A percentile compares a stretch with the other conserved stretches of the same genome.
These are phyloP conservation scores for Trametopsis cervina DNA, from an alignment of 768 basidiomycete species.

Conservation along the genomic window DNA sequence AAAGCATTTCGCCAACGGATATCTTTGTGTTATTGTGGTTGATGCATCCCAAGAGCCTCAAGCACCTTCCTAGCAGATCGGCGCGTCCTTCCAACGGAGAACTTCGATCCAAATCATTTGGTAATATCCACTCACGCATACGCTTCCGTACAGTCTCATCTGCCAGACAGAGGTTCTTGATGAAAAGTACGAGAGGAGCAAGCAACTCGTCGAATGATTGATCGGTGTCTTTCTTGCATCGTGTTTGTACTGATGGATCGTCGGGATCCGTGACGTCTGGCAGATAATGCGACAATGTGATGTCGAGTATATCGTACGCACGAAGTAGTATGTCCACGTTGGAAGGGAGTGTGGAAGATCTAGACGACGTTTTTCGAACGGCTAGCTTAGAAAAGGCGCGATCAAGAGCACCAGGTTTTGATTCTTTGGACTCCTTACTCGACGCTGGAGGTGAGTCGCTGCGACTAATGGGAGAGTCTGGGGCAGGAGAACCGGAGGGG, in stretches of 20 bases:
- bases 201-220: constrained; percentile 70
- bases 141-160: constrained; percentile 50
- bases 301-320: constrained; percentile 62
- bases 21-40: constrained; percentile 70
- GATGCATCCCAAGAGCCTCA: constrained; percentile 70
- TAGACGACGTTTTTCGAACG: constrained; percentile 35
- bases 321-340: constrained; percentile 50
- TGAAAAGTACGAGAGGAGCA: constrained; percentile 67
- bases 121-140: constrained; percentile 65
- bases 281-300: constrained; percentile 53
- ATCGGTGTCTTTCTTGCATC: constrained; percentile 42
- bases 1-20: constrained; percentile 83
- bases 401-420: constrained; percentile 35
- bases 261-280: constrained; percentile 61
- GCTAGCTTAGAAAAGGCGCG: constrained; percentile 50
- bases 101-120: constrained; percentile 74
- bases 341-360: constrained; percentile 34
- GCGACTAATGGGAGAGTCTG: constrained; percentile 14
- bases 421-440: constrained; percentile 22
- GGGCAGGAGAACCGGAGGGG: constrained; percentile 29
- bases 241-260: constrained; percentile 50
- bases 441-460: constrained; percentile 13
- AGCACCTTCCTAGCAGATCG: constrained; percentile 70
- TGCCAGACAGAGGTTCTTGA: constrained; percentile 63
- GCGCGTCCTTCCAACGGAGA: constrained; percentile 64